Base-by-base conservation (phyloP, 768 basidiomycete species). In the Auricularia cornea region DNA sequence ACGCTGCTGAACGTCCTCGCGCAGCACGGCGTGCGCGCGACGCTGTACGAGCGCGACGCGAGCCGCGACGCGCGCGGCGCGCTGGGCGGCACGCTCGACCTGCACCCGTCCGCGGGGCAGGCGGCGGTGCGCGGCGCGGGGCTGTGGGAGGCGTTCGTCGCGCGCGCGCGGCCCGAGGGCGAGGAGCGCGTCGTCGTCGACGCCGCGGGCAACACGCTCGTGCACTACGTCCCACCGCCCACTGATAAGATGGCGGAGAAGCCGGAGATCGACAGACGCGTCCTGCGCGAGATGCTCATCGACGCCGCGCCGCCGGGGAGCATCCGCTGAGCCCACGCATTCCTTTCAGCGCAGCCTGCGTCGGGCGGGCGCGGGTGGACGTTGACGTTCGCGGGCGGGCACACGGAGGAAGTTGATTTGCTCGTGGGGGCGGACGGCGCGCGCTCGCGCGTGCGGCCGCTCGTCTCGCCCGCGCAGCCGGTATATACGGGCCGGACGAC, bases 401-500 rank as follows among this genome's bases (percentile, higher is more conserved):
- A 11, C 26, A 61, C 41, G 1, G 23, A 23, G 8, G 51, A 35
- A 8, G 63, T 61, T 30, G 72, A 71, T 59, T 18, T 75, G 57
- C 61, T 76, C 52, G 65, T 78, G 41, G 77, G 77, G 10, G 76
- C 77, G 18, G 77, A 78, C 59, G 79, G 80, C 8, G 71, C 78
- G 3, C 77, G 76, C 73, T 78, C 76, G 20, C 71, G 71, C 62
- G 70, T 76, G 4, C 76, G 79, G 18, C 66, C 70, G 4, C 66
- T 77, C 60, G 62, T 79, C 30, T 71, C 73, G 28, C 52, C 70
- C 26, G 67, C 69, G 11, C 61, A 62, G 44, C 76, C 78, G 5
- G 59, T 65, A 32, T 79, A 77, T 67, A 70, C 71, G 16, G 78
- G 76, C 12, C 66, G 69, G 6, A 60, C 64, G n/a, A 64, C 69